These are phyloP conservation scores for Leptographium radiaticola DNA, from an alignment of 2,329 filamentous ascomycete species.

Conservation along the genomic window DNA sequence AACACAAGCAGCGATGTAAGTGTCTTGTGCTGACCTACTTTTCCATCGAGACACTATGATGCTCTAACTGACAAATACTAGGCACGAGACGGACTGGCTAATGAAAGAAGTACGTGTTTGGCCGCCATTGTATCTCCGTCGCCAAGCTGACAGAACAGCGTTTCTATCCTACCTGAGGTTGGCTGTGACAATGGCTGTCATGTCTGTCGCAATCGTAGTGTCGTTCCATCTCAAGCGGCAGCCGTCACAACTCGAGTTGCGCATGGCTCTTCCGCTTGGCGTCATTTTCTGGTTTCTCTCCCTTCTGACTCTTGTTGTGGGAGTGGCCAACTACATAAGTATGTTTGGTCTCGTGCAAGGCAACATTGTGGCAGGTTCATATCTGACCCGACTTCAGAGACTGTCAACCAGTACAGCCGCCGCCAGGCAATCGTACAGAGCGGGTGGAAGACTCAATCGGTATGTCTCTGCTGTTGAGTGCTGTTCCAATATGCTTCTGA, in stretches of 20 bases:
- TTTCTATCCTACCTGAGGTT: slow-evolving; percentile 89
- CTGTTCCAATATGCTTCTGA: not conserved
- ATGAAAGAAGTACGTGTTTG: slow-evolving; percentile 48
- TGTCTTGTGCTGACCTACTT: not conserved
- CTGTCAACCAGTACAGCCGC: slow-evolving; percentile 66
- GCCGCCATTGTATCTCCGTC: not conserved
- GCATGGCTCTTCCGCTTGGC: slow-evolving; percentile 72
- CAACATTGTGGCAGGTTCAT: not conserved
- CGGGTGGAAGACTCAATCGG: slow-evolving; percentile 82
- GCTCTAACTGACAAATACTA: slow-evolving; percentile 10
- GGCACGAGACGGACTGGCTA: slow-evolving; percentile 58
- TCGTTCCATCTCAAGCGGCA: slow-evolving; percentile 79
- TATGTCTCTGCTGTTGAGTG: slow-evolving; percentile 24
- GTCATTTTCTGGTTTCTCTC: slow-evolving; percentile 78
- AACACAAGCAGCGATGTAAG: slow-evolving; percentile 59
- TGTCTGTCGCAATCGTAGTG: slow-evolving; percentile 78
- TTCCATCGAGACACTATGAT: not conserved
- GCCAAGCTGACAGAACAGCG: slow-evolving; percentile 22
- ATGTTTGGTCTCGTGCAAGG: no score
- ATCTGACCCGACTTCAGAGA: slow-evolving; percentile 27
- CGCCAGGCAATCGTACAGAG: slow-evolving; percentile 77
- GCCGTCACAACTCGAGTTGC: slow-evolving; percentile 57
- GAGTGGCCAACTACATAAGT: slow-evolving; percentile 78
- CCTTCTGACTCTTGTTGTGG: slow-evolving; percentile 61
- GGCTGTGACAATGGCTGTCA: slow-evolving; percentile 80